Conservation (phyloP, 225 moss, liverwort and hornwort species). For the Polytrichum commune region DNA sequence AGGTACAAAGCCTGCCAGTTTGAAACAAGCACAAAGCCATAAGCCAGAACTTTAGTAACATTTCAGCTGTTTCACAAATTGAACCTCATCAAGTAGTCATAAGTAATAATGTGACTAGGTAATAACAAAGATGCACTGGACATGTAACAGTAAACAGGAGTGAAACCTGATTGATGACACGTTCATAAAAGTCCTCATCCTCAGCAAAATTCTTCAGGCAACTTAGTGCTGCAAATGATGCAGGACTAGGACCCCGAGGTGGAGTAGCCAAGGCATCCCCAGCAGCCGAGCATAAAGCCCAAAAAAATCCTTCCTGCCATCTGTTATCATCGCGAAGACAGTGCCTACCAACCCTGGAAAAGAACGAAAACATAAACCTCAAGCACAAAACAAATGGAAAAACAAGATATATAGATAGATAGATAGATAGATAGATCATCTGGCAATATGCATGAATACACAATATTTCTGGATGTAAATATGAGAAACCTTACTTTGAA, state of each 20-base stretch:
- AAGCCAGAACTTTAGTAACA: too few relatives aligned
- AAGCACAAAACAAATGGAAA: not conserved
- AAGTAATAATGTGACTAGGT: too few relatives aligned
- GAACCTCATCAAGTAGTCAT: too few relatives aligned
- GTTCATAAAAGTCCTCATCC: constrained; percentile 82
- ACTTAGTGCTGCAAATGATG: constrained; percentile 87
- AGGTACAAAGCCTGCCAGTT: constrained; percentile 76
- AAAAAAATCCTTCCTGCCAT: constrained; percentile 95
- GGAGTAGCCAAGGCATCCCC: constrained; percentile 88
- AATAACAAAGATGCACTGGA: too few relatives aligned
- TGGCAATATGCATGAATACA: not conserved
- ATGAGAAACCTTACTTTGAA: constrained; percentile 48
- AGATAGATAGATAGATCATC: too few relatives aligned
- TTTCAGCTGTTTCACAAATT: too few relatives aligned
- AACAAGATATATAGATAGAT: too few relatives aligned
- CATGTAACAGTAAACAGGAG: not conserved
- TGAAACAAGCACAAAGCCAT: too few relatives aligned
- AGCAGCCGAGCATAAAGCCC: constrained; percentile 89
- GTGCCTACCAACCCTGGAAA: constrained; percentile 72
- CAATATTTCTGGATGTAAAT: not conserved
- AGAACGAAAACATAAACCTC: not conserved
- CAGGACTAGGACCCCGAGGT: constrained; percentile 85
- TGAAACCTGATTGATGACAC: constrained; percentile 81
- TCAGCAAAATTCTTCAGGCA: constrained; percentile 93
- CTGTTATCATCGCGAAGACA: constrained; percentile 87